A percentile compares a stretch with the other conserved stretches of the same genome.
Conservation (phyloP, 176 grass and related monocot genomes). For the Oryza rufipogon region DNA sequence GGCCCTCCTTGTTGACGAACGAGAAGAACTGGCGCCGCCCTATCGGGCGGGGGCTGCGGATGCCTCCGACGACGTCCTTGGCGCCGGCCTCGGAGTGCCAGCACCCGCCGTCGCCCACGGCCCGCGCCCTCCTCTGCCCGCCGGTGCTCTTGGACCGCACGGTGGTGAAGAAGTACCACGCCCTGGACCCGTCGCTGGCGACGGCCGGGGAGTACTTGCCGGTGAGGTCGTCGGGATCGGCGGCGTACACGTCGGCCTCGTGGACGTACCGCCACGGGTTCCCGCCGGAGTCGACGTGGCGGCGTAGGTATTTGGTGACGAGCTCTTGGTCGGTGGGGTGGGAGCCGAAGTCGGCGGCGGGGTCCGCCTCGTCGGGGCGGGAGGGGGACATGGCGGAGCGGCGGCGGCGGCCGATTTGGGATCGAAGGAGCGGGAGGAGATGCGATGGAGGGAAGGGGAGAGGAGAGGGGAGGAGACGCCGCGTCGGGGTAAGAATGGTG, state of each 20-base stretch:
- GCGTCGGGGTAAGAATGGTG: neutral
- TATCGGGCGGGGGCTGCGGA: slow-evolving; percentile 11
- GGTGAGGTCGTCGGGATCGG: slow-evolving; percentile 35
- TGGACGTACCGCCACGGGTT: slow-evolving; percentile 41
- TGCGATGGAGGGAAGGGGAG: neutral
- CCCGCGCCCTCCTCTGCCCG: slow-evolving; percentile 47
- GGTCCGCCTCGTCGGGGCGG: neutral
- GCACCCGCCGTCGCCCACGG: slow-evolving; percentile 39
- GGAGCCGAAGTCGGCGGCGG: slow-evolving; percentile 24
- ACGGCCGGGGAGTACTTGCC: slow-evolving; percentile 31
- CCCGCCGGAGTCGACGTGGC: slow-evolving; percentile 23
- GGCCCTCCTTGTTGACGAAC: slow-evolving; percentile 33
- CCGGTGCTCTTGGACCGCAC: slow-evolving; percentile 36
- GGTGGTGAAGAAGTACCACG: slow-evolving; percentile 54
- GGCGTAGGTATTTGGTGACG: slow-evolving; percentile 38
- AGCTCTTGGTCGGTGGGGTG: slow-evolving; percentile 49
- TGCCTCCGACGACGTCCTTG: slow-evolving; percentile 33
- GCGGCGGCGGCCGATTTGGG: slow-evolving; percentile 9
- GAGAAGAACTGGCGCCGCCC: slow-evolving; percentile 54
- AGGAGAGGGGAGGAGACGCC: neutral
- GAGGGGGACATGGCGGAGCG: slow-evolving; percentile 27
- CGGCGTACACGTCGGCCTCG: slow-evolving; percentile 53
- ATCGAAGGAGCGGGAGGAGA: neutral
- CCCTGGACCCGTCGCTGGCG: slow-evolving; percentile 33
- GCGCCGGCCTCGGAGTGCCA: slow-evolving; percentile 44